phyloP scores from a whole-genome alignment of 2,329 filamentous ascomycete genomes.

The Pseudogymnoascus sp. region DNA sequence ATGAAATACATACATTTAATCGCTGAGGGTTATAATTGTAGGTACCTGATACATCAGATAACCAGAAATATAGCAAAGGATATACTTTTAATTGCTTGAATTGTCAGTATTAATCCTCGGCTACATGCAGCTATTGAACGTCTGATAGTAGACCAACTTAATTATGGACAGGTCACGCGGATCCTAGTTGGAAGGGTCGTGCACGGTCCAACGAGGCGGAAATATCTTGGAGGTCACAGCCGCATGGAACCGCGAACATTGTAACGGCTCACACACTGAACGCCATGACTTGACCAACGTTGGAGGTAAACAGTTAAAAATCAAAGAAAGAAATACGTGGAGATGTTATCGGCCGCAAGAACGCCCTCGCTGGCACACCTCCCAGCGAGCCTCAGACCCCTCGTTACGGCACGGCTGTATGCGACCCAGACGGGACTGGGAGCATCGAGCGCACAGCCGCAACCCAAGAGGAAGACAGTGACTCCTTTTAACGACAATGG shows the following conservation, averaged over 20 bases:
- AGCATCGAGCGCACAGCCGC: conserved; percentile 23
- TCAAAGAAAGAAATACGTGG: background rate
- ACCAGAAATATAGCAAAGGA: background rate
- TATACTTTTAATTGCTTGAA: background rate
- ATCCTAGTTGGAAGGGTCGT: background rate
- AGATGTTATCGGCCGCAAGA: conserved; percentile 19
- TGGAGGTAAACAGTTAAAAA: background rate
- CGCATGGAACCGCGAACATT: background rate
- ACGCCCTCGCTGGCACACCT: conserved; percentile 28
- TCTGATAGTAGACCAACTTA: background rate
- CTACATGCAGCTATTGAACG: background rate
- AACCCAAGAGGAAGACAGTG: conserved; percentile 54
- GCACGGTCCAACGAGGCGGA: conserved; percentile 4
- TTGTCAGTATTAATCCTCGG: background rate
- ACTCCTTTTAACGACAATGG: conserved; percentile 85
- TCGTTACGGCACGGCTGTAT: conserved; percentile 42
- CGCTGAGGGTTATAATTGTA: background rate
- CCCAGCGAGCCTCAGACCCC: conserved; percentile 31
- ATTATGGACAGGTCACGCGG: background rate
- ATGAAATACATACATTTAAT: background rate
- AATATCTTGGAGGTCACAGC: conserved; percentile 5
- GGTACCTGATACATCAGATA: background rate
- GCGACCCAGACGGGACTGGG: conserved; percentile 45
- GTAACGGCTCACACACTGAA: background rate
- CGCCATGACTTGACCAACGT: conserved; percentile 3